These are phyloP conservation scores for Chytridium lagenaria DNA, from an alignment of 371 early-diverging fungal species.

Conservation along the genomic window DNA sequence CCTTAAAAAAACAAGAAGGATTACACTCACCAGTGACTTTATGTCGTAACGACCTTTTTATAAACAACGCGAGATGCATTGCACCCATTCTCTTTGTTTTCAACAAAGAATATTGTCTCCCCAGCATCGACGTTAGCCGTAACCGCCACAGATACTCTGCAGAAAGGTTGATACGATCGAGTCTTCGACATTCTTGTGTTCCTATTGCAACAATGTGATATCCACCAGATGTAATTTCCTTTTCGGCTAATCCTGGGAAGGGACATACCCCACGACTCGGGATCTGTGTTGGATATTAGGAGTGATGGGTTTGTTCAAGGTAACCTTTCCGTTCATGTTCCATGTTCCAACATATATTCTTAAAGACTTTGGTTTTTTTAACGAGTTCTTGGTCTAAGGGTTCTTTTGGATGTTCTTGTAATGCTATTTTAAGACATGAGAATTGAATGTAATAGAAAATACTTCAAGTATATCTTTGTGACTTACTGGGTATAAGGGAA, in stretches of 20 bases:
- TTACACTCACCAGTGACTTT: not conserved
- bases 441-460: not conserved
- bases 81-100: constrained; percentile 70
- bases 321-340: constrained; percentile 35
- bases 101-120: constrained; percentile 40
- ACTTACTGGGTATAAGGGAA: not conserved
- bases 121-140: constrained; percentile 22
- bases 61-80: constrained; percentile 73
- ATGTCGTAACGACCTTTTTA: constrained; percentile 29
- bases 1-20: not conserved
- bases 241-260: not conserved
- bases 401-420: not conserved
- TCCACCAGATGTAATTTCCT: not conserved
- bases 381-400: no score
- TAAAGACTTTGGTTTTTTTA: not conserved
- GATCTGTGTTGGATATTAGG: not conserved
- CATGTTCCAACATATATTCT: constrained; percentile 27
- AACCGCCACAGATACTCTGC: constrained; percentile 17
- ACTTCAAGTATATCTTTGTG: not conserved
- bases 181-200: constrained; percentile 16
- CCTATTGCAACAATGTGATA: constrained; percentile 16
- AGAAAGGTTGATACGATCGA: constrained; percentile 6
- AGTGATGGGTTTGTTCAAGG: not conserved
- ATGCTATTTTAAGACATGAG: not conserved
- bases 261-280: not conserved